Evolutionary conservation across 805 yeast species (phyloP), one percentile per base, ranked within the genome.

Genomic region (Jamesozyma hellenica): DNA sequence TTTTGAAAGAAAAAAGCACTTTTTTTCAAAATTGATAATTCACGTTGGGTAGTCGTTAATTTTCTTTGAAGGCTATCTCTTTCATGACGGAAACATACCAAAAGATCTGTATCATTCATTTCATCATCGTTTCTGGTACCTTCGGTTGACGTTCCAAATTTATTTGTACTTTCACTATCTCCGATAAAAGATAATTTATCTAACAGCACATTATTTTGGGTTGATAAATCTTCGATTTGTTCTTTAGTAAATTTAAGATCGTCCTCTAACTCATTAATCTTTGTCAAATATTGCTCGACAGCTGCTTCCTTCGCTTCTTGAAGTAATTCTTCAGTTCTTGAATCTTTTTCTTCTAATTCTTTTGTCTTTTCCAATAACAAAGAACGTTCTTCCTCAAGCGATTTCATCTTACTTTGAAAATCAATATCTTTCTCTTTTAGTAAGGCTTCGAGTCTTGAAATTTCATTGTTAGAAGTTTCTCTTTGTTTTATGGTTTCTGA

Each of bases 151-250:
- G n/a, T n/a, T n/a, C n/a, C n/a, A n/a, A n/a, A n/a, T n/a, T n/a
- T n/a, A n/a, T n/a, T n/a, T n/a, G n/a, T n/a, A n/a, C n/a, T n/a
- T n/a, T n/a, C n/a, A n/a, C n/a, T n/a, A n/a, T n/a, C n/a, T n/a
- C n/a, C 25, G 4, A 4, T 25, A 4, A 23, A 14, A 4, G 28
- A 28, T 9, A 39, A 14, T 8, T 28, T 36, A 46, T 77, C 78
- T 43, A 79, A 70, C 14, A 85, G 63, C 4, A 83, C 65, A 36
- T 73, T 66, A 53, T 84, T 82, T 54, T 84, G 94, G n/a, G 74
- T 66, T 12, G 72, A 64, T 29, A 83, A 60, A 38, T 79, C 87
- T 17, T 72, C 68, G 19, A 73, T 51, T 44, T 76, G 71, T 3
- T 59, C 16, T 9, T 29, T 34, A 4, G 34, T 30, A 16, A 9